Evolutionary conservation across 1,284 basidiomycete genomes (phyloP), one percentile per base, ranked within the genome.

Genomic region (Irpex sp.): DNA sequence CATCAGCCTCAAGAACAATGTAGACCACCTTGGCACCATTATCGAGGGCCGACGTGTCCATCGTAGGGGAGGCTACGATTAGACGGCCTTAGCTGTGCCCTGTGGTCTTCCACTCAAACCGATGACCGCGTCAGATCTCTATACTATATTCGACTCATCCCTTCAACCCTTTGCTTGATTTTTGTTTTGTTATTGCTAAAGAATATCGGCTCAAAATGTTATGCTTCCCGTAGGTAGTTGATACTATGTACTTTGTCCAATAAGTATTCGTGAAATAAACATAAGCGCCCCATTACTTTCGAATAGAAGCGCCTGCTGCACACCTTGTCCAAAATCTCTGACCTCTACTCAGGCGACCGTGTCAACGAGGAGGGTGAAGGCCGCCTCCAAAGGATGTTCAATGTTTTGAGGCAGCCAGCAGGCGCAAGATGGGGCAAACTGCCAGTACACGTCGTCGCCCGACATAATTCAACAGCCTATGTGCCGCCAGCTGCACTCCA

Each of bases 401-500:
- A 61, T 47, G 60, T 63, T 13, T 57, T 66, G 60, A 55, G 60
- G 43, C 62, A 61, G 11, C 64, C 61, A 35, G 55, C 60, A 2
- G 49, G 51, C 13, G n/a, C 50, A 8, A 15, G 57, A 26, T 55
- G 53, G 37, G 43, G n/a, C 15, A 36, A 50, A 50, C 58, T n/a
- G 36, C 43, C 13, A 47, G 58, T 15, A 26, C 58, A 51, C 33
- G 58, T 17, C 64, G 58, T 6, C 39, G 58, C 21, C 26, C 61
- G 66, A 19, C 43, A 60, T 46, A 61, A 59, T 21, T 47, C 68
- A 9, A 66, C 74, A 4, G 67, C 70, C 43, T 78, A 72, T 63
- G 74, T 78, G 5, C 77, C 77, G 9, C 74, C 72, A 5, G 72
- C 71, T 19, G 74, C 75, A 3, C 68, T 74, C 58, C 63, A 69